phyloP scores from a whole-genome alignment of 495 filamentous ascomycete species.

The Mytilinidion resinicola region DNA sequence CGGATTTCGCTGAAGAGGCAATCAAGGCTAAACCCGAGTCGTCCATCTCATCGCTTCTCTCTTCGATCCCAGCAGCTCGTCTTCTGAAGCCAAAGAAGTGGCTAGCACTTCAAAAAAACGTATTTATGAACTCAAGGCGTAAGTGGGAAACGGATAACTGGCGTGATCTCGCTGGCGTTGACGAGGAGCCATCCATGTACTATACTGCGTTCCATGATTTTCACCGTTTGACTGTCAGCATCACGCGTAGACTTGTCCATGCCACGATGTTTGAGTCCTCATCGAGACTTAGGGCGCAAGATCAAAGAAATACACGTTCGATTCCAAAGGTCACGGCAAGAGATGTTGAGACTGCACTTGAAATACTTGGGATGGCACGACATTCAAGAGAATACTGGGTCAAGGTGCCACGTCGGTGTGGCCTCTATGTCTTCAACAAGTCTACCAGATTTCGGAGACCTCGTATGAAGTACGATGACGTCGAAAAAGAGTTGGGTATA shows the following conservation, averaged over 20 bases:
- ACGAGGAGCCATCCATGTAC: constrained; percentile 20
- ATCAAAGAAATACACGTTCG: constrained; percentile 16
- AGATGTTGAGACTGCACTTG: constrained; percentile 62
- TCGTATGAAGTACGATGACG: constrained; percentile 47
- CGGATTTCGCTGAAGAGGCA: neutral
- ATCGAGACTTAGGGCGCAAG: constrained; percentile 18
- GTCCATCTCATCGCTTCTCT: neutral
- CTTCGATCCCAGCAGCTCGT: neutral
- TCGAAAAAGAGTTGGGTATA: constrained; percentile 45
- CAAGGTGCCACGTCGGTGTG: constrained; percentile 52
- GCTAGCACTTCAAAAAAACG: neutral
- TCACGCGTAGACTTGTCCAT: constrained; percentile 23
- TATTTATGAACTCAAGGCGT: constrained; percentile 24
- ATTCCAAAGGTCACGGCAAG: constrained; percentile 41
- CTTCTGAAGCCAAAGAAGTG: neutral
- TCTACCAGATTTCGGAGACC: constrained; percentile 28
- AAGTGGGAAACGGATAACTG: constrained; percentile 6
- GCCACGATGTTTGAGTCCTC: constrained; percentile 19
- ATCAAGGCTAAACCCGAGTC: too few species aligned
- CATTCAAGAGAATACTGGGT: constrained; percentile 52
- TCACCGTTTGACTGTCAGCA: constrained; percentile 20
- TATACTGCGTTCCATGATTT: constrained; percentile 24
- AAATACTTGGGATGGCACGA: constrained; percentile 46
- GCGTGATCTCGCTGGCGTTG: constrained; percentile 4
- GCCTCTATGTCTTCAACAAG: constrained; percentile 49